phyloP scores from a whole-genome alignment of 108 stramenopile genomes.

The Bacterosira constricta region DNA sequence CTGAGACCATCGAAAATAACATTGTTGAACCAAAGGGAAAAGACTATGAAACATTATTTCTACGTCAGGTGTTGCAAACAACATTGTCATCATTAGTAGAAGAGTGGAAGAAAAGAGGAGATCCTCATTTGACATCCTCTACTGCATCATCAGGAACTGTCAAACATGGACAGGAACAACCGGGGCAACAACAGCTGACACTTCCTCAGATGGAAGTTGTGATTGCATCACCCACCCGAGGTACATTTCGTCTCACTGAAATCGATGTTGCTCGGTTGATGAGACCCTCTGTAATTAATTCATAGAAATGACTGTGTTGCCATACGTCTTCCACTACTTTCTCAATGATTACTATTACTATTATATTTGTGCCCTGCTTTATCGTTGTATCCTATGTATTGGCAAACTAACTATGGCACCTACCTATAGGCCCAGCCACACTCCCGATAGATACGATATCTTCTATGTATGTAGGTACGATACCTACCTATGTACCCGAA shows the following conservation, averaged over 20 bases:
- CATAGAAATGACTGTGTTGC: background rate
- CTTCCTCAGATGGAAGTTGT: conserved; percentile 44
- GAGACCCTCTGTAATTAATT: background rate
- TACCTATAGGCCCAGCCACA: too few relatives aligned
- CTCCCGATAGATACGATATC: too few relatives aligned
- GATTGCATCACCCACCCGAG: conserved; percentile 29
- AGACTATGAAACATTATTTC: conserved; percentile 1
- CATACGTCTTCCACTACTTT: background rate
- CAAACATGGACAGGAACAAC: background rate
- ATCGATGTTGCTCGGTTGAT: conserved; percentile 21
- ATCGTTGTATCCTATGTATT: too few relatives aligned
- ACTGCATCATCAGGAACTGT: background rate
- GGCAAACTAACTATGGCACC: too few relatives aligned
- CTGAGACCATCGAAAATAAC: background rate
- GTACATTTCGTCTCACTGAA: conserved; percentile 32
- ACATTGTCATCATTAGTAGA: conserved; percentile 23
- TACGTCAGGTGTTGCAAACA: conserved; percentile 11
- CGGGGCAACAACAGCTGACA: background rate
- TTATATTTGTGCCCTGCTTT: too few relatives aligned
- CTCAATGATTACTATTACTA: too few relatives aligned
- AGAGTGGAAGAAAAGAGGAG: conserved; percentile 28
- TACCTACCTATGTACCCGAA: too few relatives aligned
- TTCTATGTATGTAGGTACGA: too few relatives aligned
- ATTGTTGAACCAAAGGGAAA: background rate
- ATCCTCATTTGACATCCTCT: background rate